Base-by-base conservation (phyloP, 805 yeast genomes). In the Vanderwaltozyma yarrowii region DNA sequence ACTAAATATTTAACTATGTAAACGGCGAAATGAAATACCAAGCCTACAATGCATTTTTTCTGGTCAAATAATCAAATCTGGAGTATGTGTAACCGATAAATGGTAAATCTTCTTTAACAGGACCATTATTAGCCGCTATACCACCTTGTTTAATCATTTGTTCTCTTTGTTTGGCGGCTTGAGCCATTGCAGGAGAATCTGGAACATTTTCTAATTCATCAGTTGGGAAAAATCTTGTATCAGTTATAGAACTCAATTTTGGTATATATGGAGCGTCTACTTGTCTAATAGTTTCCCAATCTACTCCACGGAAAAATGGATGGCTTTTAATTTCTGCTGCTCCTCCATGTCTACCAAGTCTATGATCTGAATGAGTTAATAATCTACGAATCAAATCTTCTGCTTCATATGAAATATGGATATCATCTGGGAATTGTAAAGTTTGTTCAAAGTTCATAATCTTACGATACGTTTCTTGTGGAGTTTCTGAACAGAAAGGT, bases 11-110 rank as follows among this genome's bases (percentile, higher is more conserved):
- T n/a, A n/a, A n/a, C n/a, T n/a, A n/a, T n/a, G n/a, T n/a, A n/a
- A n/a, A n/a, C n/a, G n/a, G n/a, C n/a, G n/a, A n/a, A n/a, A n/a
- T n/a, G n/a, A n/a, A 21, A 21, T 21, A 21, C 6, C 9, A 7
- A 4, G 9, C 25, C 12, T 38, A 38, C 23, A 37, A 37, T 32
- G 69, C 70, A 42, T 80, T 80, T 55, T 80, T 79, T 48, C 84
- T 66, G 3, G 96, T 88, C 44, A 88, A 69, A 57, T 88, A 87
- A 60, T 88, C 97, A 58, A 92, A 92, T 54, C 97, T 73, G 30
- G 95, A 84, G 60, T 84, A 92, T 0, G 98, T 92, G 66, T 92
- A 92, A 2, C 98, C 98, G 55, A 92, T 92, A 57, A 92, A 92
- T 31, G 98, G 98, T 58, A 92, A 66, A 49, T 92, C 96, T 59